phyloP scores from a whole-genome alignment of 495 filamentous ascomycete genomes.

The Penicillium crystallinum region DNA sequence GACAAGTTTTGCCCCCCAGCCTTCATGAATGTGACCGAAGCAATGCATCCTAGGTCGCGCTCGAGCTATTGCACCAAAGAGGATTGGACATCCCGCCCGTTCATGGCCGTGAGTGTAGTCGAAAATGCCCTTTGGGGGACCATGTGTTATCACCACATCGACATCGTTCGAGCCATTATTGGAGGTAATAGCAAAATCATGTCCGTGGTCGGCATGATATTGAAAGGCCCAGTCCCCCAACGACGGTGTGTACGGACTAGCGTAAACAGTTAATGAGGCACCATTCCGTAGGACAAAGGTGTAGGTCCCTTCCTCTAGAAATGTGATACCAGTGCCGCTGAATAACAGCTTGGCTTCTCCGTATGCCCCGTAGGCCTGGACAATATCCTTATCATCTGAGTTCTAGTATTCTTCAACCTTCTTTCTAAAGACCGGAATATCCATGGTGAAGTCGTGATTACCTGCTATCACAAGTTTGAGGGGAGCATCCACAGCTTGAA shows the following conservation, averaged over 20 bases:
- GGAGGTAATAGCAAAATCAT: constrained; percentile 40
- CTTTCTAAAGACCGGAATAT: constrained; percentile 32
- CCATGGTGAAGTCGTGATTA: constrained; percentile 66
- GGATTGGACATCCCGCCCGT: constrained; percentile 50
- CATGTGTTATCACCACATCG: constrained; percentile 65
- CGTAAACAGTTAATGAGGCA: constrained; percentile 55
- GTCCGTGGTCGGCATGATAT: constrained; percentile 45
- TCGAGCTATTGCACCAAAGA: constrained; percentile 52
- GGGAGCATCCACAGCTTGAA: constrained; percentile 50
- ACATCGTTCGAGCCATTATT: constrained; percentile 11
- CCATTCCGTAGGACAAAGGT: constrained; percentile 51
- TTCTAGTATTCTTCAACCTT: constrained; percentile 26
- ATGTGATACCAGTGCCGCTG: constrained; percentile 40
- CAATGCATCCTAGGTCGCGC: constrained; percentile 60
- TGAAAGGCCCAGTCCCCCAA: constrained; percentile 53
- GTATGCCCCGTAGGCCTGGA: constrained; percentile 25
- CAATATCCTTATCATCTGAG: constrained; percentile 22
- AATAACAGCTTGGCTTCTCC: constrained; percentile 27
- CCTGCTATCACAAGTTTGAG: constrained; percentile 71
- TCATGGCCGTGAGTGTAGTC: constrained; percentile 34
- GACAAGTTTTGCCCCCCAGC: constrained; percentile 58
- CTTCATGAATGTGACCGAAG: constrained; percentile 71
- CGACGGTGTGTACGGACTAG: constrained; percentile 61
- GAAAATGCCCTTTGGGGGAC: constrained; percentile 54
- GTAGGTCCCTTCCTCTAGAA: constrained; percentile 59